Percentiles rank a stretch among this genome's conserved stretches.
These are phyloP conservation scores for Aspergillaceae sp. DNA, from an alignment of 2,329 filamentous ascomycete species.

Conservation along the genomic window DNA sequence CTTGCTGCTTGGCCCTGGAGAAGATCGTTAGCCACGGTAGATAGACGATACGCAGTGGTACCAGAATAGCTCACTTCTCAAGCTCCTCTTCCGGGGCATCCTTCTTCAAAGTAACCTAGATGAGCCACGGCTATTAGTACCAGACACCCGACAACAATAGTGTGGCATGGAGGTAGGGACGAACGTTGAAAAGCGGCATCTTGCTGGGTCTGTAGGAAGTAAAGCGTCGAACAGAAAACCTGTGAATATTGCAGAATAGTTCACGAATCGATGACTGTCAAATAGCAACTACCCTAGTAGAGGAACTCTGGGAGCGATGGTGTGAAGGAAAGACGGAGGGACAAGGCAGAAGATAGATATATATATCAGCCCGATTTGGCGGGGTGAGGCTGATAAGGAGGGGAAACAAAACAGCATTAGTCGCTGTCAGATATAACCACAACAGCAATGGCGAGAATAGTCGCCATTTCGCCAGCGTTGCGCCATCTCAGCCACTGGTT, in stretches of 20 bases:
- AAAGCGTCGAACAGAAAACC: not conserved
- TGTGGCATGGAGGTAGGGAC: slow-evolving; percentile 2
- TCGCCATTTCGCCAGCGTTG: not conserved
- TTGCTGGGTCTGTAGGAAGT: slow-evolving; percentile 7
- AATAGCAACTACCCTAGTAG: too few relatives aligned
- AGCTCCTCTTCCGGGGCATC: slow-evolving; percentile 59
- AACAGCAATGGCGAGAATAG: too few relatives aligned
- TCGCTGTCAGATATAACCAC: too few relatives aligned
- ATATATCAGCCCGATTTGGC: not conserved
- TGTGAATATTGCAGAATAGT: not conserved
- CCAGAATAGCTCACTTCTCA: slow-evolving; percentile 47
- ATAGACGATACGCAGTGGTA: not conserved
- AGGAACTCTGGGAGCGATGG: not conserved
- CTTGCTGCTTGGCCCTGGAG: slow-evolving; percentile 65
- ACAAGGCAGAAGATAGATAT: not conserved
- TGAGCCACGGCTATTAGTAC: not conserved
- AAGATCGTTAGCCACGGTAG: slow-evolving; percentile 6
- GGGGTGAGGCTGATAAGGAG: not conserved
- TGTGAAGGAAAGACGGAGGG: not conserved
- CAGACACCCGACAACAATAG: not conserved
- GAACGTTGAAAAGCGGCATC: slow-evolving; percentile 35
- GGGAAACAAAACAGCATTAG: not conserved
- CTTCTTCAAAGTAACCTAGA: slow-evolving; percentile 70
- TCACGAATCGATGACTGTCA: too few relatives aligned
- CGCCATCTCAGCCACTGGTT: not conserved